These are phyloP conservation scores for Harrya chromipes DNA, from an alignment of 768 basidiomycete species.

Conservation along the genomic window DNA sequence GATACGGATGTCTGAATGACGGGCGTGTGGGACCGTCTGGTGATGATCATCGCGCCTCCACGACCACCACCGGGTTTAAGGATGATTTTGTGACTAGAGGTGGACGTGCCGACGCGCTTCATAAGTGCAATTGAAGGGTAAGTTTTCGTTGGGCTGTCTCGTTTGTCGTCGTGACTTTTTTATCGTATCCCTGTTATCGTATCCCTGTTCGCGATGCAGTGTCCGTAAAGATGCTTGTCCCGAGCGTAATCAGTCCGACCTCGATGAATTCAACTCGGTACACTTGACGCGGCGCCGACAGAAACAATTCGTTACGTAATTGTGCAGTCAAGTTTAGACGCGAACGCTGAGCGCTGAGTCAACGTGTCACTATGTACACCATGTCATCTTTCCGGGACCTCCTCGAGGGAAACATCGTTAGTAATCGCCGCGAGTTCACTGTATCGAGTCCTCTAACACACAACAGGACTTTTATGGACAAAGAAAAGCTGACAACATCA, in stretches of 20 bases:
- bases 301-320: conserved; percentile 18
- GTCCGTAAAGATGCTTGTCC: too few species aligned
- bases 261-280: too few species aligned
- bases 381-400: conserved; percentile 26
- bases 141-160: too few species aligned
- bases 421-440: background rate
- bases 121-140: conserved; percentile 1
- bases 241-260: too few species aligned
- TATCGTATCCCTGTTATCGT: background rate
- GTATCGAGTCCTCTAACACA: conserved; percentile 2
- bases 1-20: conserved; percentile 11
- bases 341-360: too few species aligned
- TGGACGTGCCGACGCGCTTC: conserved; percentile 23
- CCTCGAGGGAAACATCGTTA: conserved; percentile 31
- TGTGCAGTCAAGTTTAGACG: background rate
- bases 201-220: too few species aligned
- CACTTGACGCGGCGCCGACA: too few species aligned
- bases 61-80: conserved; percentile 38
- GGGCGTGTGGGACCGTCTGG: conserved; percentile 25
- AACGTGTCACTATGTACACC: conserved; percentile 13
- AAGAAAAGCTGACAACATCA: conserved; percentile 23
- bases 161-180: too few species aligned
- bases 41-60: conserved; percentile 24
- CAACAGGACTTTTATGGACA: conserved; percentile 33
- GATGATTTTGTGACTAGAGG: conserved; percentile 36